phyloP scores from a whole-genome alignment of 2,329 filamentous ascomycete genomes.

The Alternaria triticina region DNA sequence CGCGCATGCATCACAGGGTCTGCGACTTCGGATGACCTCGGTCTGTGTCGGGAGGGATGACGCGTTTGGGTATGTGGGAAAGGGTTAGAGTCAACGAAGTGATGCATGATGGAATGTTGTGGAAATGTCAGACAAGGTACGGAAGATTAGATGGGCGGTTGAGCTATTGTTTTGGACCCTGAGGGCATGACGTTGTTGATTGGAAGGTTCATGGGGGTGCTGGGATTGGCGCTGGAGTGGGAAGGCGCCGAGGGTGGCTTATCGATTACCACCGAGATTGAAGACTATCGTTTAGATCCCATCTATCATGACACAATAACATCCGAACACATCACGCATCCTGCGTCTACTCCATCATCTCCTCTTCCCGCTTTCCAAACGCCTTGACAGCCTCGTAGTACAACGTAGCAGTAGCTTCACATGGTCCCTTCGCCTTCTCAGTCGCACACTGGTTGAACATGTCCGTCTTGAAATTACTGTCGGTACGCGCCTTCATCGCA shows the following conservation, averaged over 20 bases:
- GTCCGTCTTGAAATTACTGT: constrained; percentile 57
- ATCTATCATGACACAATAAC: not conserved
- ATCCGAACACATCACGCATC: not conserved
- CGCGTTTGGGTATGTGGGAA: not conserved
- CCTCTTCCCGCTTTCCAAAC: not conserved
- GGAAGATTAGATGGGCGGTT: not conserved
- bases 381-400: constrained; percentile 42
- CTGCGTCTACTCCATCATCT: not conserved
- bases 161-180: constrained; percentile 4
- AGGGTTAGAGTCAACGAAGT: not conserved
- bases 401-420: constrained; percentile 34
- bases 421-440: constrained; percentile 20
- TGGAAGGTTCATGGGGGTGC: not conserved
- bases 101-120: not conserved
- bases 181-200: constrained; percentile 11
- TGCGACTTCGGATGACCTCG: constrained; percentile 4
- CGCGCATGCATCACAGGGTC: constrained; percentile 15
- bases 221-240: not conserved
- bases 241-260: constrained; percentile 1
- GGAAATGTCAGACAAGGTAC: not conserved
- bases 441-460: constrained; percentile 41
- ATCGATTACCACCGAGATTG: constrained; percentile 4
- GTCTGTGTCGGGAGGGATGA: not conserved
- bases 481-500: constrained; percentile 45
- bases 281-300: not conserved